Evolutionary conservation across 345 rosid genomes (phyloP), one percentile per base, ranked within the genome.

Genomic region (Eutrema japonicum): DNA sequence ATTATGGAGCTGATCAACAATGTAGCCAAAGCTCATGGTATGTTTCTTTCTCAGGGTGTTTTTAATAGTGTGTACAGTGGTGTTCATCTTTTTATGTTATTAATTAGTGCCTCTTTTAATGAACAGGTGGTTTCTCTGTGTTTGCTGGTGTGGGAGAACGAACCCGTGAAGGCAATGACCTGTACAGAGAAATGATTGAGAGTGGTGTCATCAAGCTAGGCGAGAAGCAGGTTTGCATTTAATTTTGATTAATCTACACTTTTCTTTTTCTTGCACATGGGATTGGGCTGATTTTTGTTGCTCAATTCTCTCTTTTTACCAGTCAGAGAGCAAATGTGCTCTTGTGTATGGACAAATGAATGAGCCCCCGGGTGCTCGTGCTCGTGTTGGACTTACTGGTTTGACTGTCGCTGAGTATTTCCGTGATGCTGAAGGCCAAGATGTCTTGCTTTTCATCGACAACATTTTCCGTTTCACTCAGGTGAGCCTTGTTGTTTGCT

Each of bases 291-390:
- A 27, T 36, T 2, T 49, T 66, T 65, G 52, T 50, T 66, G 0
- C 12, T 67, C 4, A 38, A 6, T 35, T 52, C 6, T 52, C 6
- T 18, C 6, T 13, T 3, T 45, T 46, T 67, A 7, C 26, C 9
- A 94, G 98, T 78, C 89, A 58, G 97, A 92, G 5, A 95, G 97
- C 89, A 92, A 95, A 70, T 92, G 99, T 60, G 96, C 99, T 26
- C 96, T 95, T 76, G 97, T 92, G 9, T 95, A 92, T 9, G 97
- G 99, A 75, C 99, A 95, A 95, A 95, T 95, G 99, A 95, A 95
- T 70, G 99, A 95, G 81, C 97, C 99, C 69, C 99, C 97, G 12
- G 99, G 99, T 88, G 99, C 97, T 14, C 97, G 97, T 87, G 99
- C 97, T 47, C 99, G 99, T 84, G 99, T 95, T 75, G 99, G 96